Evolutionary conservation across 352 stramenopile species (phyloP).

Genomic region (Pythium chondricola): DNA sequence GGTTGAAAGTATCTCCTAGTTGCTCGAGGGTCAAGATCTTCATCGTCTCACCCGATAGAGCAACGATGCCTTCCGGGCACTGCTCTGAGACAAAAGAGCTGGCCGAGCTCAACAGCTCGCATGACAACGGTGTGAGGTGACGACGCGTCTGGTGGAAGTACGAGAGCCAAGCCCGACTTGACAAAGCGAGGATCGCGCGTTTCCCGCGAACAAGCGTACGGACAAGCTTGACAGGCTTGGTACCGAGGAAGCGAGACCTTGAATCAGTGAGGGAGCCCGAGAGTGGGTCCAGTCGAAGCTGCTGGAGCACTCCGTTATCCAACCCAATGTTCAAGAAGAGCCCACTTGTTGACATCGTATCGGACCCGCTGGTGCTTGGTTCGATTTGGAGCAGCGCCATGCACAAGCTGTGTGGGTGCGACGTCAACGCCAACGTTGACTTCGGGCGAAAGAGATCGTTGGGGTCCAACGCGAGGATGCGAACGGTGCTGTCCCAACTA

Average conservation of each 20-base stretch:
- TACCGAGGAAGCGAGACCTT: slow-evolving; percentile 92
- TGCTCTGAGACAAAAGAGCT: slow-evolving; percentile 96
- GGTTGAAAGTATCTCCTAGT: slow-evolving; percentile 96
- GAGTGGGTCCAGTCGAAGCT: slow-evolving; percentile 85
- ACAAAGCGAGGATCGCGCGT: slow-evolving; percentile 92
- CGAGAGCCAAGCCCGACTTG: slow-evolving; percentile 94
- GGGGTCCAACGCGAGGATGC: slow-evolving; percentile 94
- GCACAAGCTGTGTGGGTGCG: slow-evolving; percentile 78
- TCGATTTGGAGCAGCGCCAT: slow-evolving; percentile 78
- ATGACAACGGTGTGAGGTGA: slow-evolving; percentile 94
- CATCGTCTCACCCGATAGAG: slow-evolving; percentile 92
- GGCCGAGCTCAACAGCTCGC: slow-evolving; percentile 92
- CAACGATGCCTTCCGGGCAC: slow-evolving; percentile 96
- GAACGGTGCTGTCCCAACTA: slow-evolving; percentile 86
- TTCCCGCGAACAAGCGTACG: slow-evolving; percentile 87
- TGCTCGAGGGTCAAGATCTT: slow-evolving; percentile 97
- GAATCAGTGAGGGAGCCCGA: slow-evolving; percentile 82
- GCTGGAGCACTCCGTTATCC: slow-evolving; percentile 95
- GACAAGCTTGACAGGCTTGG: slow-evolving; percentile 94
- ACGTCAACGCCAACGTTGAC: slow-evolving; percentile 75
- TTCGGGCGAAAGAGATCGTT: slow-evolving; percentile 87
- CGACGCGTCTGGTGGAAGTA: slow-evolving; percentile 90
- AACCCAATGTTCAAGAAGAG: slow-evolving; percentile 87
- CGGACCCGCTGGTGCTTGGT: slow-evolving; percentile 32
- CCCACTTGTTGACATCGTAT: slow-evolving; percentile 52